Conservation (phyloP, 2,329 filamentous ascomycete genomes). For the Sporothrix pallida region DNA sequence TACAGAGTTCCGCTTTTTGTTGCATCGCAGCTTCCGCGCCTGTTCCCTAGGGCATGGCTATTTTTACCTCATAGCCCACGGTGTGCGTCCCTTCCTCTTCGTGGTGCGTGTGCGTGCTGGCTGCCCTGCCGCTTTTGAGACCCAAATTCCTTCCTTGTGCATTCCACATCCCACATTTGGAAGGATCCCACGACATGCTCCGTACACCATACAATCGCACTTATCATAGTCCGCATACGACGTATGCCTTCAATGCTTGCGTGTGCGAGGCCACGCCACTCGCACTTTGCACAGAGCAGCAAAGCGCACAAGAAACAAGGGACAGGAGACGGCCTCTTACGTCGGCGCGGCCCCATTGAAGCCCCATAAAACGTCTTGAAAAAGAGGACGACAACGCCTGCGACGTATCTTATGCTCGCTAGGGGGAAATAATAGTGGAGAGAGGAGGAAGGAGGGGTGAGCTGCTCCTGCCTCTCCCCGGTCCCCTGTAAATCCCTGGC, state of each 20-base stretch:
- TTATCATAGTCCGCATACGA: too few relatives aligned
- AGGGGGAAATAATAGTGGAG: constrained; percentile 27
- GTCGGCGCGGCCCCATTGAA: constrained; percentile 2
- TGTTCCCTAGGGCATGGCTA: constrained; percentile 7
- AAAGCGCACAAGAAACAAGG: neutral
- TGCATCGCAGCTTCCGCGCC: constrained; percentile 19
- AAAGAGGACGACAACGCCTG: constrained; percentile 14
- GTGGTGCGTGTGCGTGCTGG: neutral
- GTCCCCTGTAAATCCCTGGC: constrained; percentile 24
- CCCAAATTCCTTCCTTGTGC: neutral
- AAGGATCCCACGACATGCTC: constrained; percentile 8
- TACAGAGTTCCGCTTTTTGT: constrained; percentile 16
- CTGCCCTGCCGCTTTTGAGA: neutral
- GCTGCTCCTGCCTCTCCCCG: constrained; percentile 3
- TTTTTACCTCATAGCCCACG: neutral
- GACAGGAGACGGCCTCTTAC: constrained; percentile 1
- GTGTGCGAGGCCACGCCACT: constrained; percentile 26
- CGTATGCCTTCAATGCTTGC: neutral
- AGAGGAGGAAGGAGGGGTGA: constrained; percentile 30
- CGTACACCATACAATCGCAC: too few relatives aligned
- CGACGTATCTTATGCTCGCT: constrained; percentile 12
- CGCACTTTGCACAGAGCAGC: too few relatives aligned
- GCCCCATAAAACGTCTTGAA: constrained; percentile 22
- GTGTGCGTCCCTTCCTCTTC: neutral
- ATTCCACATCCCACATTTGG: constrained; percentile 24